These are phyloP conservation scores for Adenanthera pavonina DNA, from an alignment of 306 rosid genomes.

Conservation along the genomic window DNA sequence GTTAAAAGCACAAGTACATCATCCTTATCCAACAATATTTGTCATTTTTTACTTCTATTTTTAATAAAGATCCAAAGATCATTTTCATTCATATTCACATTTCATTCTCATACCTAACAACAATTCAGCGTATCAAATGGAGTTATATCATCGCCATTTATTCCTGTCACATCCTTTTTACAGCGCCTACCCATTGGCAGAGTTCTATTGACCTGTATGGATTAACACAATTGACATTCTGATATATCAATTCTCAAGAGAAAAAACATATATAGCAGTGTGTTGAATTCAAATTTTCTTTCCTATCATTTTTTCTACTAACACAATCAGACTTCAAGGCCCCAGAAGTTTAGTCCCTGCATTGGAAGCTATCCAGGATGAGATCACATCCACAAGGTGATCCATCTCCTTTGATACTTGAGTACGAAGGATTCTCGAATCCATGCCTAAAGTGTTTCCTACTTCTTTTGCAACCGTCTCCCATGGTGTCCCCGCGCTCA, in stretches of 20 bases:
- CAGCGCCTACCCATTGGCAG: neutral
- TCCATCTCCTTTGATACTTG: constrained; percentile 79
- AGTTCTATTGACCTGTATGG: neutral
- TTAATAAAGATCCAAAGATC: too few relatives aligned
- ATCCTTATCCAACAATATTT: too few relatives aligned
- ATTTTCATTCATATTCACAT: too few relatives aligned
- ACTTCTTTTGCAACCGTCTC: constrained; percentile 93
- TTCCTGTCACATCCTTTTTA: neutral
- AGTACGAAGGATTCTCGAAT: constrained; percentile 69
- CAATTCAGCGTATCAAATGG: too few relatives aligned
- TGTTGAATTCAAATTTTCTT: constrained; percentile 14
- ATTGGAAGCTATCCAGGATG: constrained; percentile 85
- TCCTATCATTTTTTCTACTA: constrained; percentile 7
- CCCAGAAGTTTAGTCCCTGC: constrained; percentile 66
- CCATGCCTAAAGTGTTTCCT: constrained; percentile 77
- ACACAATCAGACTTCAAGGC: constrained; percentile 39
- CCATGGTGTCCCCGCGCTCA: constrained; percentile 86
- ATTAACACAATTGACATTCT: neutral
- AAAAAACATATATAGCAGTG: neutral
- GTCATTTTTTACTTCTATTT: too few relatives aligned
- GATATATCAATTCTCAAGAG: neutral
- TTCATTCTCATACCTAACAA: too few relatives aligned
- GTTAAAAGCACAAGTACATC: too few relatives aligned
- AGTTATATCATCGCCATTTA: neutral
- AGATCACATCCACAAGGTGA: constrained; percentile 75